Evolutionary conservation across 148 eudicot genomes (phyloP).

Genomic region (Rhododendron simsii): DNA sequence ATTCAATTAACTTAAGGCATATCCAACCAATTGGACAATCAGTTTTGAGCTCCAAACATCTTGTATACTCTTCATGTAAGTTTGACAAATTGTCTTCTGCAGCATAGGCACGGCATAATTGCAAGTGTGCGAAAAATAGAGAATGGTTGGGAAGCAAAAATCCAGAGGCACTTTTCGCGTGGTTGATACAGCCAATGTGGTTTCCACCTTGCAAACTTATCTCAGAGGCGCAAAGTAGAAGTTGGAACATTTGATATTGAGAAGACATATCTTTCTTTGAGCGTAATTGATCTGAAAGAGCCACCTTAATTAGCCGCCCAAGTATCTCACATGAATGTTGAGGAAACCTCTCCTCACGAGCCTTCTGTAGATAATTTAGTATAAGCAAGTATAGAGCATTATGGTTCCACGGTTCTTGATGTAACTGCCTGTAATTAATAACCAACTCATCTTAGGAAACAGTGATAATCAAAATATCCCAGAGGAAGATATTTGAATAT

Average conservation of each 20-base stretch:
- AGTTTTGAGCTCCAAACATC: slow-evolving; percentile 73
- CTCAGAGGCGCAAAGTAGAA: slow-evolving; percentile 85
- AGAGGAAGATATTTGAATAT: neutral
- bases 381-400: slow-evolving; percentile 69
- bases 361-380: slow-evolving; percentile 61
- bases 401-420: slow-evolving; percentile 83
- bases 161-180: slow-evolving; percentile 57
- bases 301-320: slow-evolving; percentile 52
- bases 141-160: slow-evolving; percentile 44
- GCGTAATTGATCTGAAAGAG: slow-evolving; percentile 40
- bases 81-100: slow-evolving; percentile 36
- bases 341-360: slow-evolving; percentile 68
- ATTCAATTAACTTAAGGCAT: slow-evolving; percentile 61
- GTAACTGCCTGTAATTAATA: slow-evolving; percentile 57
- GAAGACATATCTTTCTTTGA: slow-evolving; percentile 17
- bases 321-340: slow-evolving; percentile 45
- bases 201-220: slow-evolving; percentile 61
- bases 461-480: neutral
- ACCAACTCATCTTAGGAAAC: neutral
- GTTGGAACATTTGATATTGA: slow-evolving; percentile 67
- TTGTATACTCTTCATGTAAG: slow-evolving; percentile 43
- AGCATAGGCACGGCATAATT: slow-evolving; percentile 79
- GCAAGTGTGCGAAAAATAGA: slow-evolving; percentile 80
- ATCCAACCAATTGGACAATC: slow-evolving; percentile 80
- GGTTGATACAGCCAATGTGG: slow-evolving; percentile 37